Evolutionary conservation across 2,329 filamentous ascomycete species (phyloP).

Genomic region (Colletotrichum sansevieriae): DNA sequence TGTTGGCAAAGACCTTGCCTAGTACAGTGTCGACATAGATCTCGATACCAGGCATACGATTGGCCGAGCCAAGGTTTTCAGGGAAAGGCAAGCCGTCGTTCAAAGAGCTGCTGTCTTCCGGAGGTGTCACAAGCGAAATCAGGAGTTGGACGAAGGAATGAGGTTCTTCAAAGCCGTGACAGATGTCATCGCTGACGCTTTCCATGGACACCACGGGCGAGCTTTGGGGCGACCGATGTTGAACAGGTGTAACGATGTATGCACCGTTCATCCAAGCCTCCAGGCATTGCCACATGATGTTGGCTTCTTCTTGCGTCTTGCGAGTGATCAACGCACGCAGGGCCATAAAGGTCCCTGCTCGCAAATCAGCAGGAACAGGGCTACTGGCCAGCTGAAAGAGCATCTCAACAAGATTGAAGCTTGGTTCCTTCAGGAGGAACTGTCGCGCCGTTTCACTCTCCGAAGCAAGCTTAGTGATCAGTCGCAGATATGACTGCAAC

Average conservation of each 20-base stretch:
- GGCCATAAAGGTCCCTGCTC: constrained; percentile 86
- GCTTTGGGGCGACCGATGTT: constrained; percentile 49
- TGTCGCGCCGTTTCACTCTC: constrained; percentile 79
- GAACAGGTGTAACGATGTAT: constrained; percentile 53
- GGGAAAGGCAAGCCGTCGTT: constrained; percentile 88
- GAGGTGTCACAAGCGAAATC: constrained; percentile 77
- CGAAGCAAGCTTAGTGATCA: constrained; percentile 84
- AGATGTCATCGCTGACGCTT: constrained; percentile 79
- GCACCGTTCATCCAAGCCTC: constrained; percentile 83
- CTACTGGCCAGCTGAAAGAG: constrained; percentile 85
- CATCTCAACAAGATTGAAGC: constrained; percentile 77
- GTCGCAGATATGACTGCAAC: constrained; percentile 91
- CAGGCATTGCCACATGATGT: constrained; percentile 82
- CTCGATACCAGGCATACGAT: constrained; percentile 85
- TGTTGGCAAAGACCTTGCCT: constrained; percentile 80
- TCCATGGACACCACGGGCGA: constrained; percentile 63
- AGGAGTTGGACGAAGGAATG: constrained; percentile 87
- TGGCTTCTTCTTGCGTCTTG: constrained; percentile 76
- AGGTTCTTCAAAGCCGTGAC: constrained; percentile 85
- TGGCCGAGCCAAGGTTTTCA: constrained; percentile 82
- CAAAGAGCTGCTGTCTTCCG: constrained; percentile 69
- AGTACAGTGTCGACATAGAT: constrained; percentile 93
- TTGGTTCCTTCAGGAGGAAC: constrained; percentile 77
- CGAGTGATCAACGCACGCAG: constrained; percentile 81
- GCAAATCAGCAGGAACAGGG: constrained; percentile 79